Conservation (phyloP, 2,329 filamentous ascomycete species). For the Fusarium denticulatum region DNA sequence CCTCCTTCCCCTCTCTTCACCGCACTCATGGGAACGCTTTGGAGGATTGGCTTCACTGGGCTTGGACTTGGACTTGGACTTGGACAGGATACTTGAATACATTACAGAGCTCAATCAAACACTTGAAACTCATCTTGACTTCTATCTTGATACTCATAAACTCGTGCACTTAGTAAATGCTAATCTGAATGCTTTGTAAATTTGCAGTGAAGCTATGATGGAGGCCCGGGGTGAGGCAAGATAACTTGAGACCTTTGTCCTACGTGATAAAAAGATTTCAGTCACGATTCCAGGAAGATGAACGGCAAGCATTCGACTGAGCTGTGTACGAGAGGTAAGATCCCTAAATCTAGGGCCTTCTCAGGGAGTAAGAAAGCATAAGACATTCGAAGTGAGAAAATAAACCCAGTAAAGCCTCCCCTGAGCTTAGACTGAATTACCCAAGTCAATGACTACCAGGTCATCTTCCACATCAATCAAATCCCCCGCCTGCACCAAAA, state of each 20-base stretch:
- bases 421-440: no score
- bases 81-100: background rate
- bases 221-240: background rate
- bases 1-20: background rate
- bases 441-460: slow-evolving; percentile 36
- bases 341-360: background rate
- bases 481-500: slow-evolving; percentile 43
- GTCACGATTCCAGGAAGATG: no score
- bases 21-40: background rate
- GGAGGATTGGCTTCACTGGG: background rate
- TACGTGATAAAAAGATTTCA: background rate
- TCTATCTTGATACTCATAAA: background rate
- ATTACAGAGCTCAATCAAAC: background rate
- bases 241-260: background rate
- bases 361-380: no score
- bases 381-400: no score
- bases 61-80: background rate
- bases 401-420: no score
- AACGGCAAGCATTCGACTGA: no score
- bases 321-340: no score
- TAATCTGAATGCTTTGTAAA: background rate
- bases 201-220: background rate
- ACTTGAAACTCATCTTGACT: background rate
- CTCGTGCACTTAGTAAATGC: background rate
- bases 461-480: slow-evolving; percentile 45